These are phyloP conservation scores for Stachybotrys elegans DNA, from an alignment of 2,329 filamentous ascomycete species.

Conservation along the genomic window DNA sequence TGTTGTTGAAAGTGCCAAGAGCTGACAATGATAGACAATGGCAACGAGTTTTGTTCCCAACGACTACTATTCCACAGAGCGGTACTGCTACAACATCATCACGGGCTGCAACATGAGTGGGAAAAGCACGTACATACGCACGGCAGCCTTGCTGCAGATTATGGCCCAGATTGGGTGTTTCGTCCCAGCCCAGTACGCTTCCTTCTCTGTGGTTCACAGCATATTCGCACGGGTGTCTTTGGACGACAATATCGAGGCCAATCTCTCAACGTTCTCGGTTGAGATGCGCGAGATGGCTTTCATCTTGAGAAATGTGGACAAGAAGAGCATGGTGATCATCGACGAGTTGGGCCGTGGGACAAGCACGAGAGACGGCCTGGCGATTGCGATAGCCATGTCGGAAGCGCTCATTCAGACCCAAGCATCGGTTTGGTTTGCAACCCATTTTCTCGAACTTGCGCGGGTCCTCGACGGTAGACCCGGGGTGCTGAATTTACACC, in stretches of 20 bases:
- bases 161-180: slow-evolving; percentile 95
- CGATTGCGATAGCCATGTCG: slow-evolving; percentile 84
- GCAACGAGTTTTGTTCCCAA: slow-evolving; percentile 73
- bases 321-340: slow-evolving; percentile 72
- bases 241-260: slow-evolving; percentile 83
- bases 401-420: slow-evolving; percentile 79
- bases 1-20: not conserved
- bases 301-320: slow-evolving; percentile 77
- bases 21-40: slow-evolving; percentile 48
- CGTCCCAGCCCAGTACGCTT: slow-evolving; percentile 79
- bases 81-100: slow-evolving; percentile 84
- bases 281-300: slow-evolving; percentile 97
- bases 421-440: slow-evolving; percentile 86
- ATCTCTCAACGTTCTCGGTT: slow-evolving; percentile 86
- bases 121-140: slow-evolving; percentile 91
- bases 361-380: slow-evolving; percentile 79
- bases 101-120: slow-evolving; percentile 98
- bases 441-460: slow-evolving; percentile 83
- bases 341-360: slow-evolving; percentile 92
- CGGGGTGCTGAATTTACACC: slow-evolving; percentile 78
- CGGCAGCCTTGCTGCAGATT: slow-evolving; percentile 75
- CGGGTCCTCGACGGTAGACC: slow-evolving; percentile 67
- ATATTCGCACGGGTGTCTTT: slow-evolving; percentile 85
- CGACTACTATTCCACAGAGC: slow-evolving; percentile 77
- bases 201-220: slow-evolving; percentile 73